These are phyloP conservation scores for Agaricales sp. DNA, from an alignment of 1,284 basidiomycete species.

Conservation along the genomic window DNA sequence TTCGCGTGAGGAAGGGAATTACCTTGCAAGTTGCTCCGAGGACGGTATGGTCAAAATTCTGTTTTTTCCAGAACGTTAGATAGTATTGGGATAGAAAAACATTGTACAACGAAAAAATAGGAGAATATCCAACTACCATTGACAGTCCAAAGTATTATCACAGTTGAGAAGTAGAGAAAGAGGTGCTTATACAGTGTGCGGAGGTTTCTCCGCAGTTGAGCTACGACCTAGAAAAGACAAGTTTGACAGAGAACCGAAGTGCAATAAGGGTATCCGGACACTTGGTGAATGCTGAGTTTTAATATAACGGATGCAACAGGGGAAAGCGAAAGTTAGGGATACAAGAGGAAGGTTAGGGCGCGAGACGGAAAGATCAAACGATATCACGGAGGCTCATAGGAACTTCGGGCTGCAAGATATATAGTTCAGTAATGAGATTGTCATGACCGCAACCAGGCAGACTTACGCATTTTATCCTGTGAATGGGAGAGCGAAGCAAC, in stretches of 20 bases:
- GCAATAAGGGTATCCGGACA: constrained; percentile 1
- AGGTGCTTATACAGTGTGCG: constrained; percentile 51
- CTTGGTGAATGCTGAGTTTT: constrained; percentile 18
- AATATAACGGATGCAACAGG: constrained; percentile 29
- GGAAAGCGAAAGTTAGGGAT: constrained; percentile 9
- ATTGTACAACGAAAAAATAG: constrained; percentile 4
- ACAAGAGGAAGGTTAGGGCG: constrained; percentile 18
- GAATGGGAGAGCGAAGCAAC: constrained; percentile 10
- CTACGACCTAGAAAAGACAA: constrained; percentile 60
- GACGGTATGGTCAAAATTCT: constrained; percentile 73
- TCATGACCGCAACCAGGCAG: constrained; percentile 1
- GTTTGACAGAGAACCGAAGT: constrained; percentile 20
- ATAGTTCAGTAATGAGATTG: constrained; percentile 11
- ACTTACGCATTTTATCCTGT: constrained; percentile 83
- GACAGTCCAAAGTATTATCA: constrained; percentile 22
- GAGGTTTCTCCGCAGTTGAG: constrained; percentile 30
- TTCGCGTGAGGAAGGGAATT: constrained; percentile 11
- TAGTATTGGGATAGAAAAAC: constrained; percentile 19
- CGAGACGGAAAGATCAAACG: constrained; percentile 44
- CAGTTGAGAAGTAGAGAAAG: constrained; percentile 1
- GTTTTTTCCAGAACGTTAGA: constrained; percentile 39
- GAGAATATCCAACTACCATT: constrained; percentile 6
- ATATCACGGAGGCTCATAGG: constrained; percentile 79
- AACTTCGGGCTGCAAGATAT: constrained; percentile 67
- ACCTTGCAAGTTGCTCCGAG: constrained; percentile 57